Base-by-base conservation (phyloP, 306 rosid genomes). In the Gastrolobium bilobum region DNA sequence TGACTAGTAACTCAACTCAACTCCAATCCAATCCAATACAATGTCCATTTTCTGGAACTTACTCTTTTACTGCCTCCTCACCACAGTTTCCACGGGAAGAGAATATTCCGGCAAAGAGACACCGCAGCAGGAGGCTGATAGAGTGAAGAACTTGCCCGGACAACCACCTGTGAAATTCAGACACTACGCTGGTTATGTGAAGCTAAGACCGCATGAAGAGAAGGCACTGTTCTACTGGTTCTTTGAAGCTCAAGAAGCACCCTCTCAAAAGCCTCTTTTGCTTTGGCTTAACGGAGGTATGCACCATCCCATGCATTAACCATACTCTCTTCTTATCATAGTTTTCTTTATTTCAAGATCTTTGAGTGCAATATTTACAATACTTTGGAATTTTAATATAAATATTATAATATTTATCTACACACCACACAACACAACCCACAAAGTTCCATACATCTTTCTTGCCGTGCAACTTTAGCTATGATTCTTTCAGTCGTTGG, bases 271-370 rank as follows among this genome's bases (percentile, higher is more conserved):
- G 20, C 93, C 93, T 62, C 90, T 91, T 6, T 87, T 88, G 29
- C 92, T 89, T 82, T 89, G 97, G 93, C 97, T 91, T 8, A 89
- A 86, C 10, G 97, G 93, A 91, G 93, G 93, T 91, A 65, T 31
- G 44, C 58, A 48, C 30, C 4, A 7, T 2, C 0, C 8, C 1
- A 10, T 31, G 2, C 7, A 5, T 10, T 7, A 33, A 8, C 8
- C 0, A 31, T 47, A 1, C 57, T 62, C 3, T 34, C 20, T n/a
- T 4, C 6, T 52, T 5, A 4, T 29, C 4, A 0, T 31, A 15
- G 1, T 56, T 62, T 14, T 9, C 13, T 5, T 5, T 33, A 7
- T 47, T 68, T 48, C 43, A 39, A 54, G 61, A 54, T 26, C 13
- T 54, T 8, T 53, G 10, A 26, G 26, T 53, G 60, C 10, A 20